Evolutionary conservation across 2,329 filamentous ascomycete species (phyloP).

Genomic region (Lachnellula suecica): DNA sequence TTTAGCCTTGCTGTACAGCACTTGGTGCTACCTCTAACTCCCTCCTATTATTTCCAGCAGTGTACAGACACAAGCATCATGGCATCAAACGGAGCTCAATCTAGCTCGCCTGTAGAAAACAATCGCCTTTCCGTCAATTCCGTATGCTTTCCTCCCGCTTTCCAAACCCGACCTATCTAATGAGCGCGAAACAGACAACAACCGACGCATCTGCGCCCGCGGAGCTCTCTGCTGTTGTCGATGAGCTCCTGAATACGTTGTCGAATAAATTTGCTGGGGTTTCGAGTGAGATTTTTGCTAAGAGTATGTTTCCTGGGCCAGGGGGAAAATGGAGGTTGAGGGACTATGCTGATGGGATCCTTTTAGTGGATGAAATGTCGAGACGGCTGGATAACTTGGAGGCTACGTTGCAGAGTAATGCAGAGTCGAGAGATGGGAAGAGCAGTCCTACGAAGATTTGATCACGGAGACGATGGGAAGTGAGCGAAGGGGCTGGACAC

Average conservation of each 20-base stretch:
- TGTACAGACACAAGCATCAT: neutral
- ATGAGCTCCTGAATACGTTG: slow-evolving; percentile 81
- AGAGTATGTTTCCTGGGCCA: slow-evolving; percentile 57
- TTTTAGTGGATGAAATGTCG: slow-evolving; percentile 89
- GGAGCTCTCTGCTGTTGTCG: slow-evolving; percentile 58
- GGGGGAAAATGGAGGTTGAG: neutral
- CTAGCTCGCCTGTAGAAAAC: neutral
- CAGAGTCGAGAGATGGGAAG: slow-evolving; percentile 22
- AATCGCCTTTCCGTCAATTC: neutral
- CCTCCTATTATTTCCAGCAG: neutral
- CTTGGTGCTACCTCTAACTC: neutral
- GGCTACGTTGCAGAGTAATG: slow-evolving; percentile 26
- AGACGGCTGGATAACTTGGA: slow-evolving; percentile 78
- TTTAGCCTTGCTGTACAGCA: neutral
- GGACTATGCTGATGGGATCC: neutral
- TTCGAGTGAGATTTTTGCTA: slow-evolving; percentile 83
- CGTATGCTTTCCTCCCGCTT: neutral
- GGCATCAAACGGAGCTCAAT: neutral
- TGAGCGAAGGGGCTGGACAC: neutral
- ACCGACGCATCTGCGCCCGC: slow-evolving; percentile 28
- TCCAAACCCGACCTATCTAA: neutral
- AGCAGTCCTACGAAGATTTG: slow-evolving; percentile 26
- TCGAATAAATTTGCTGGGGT: slow-evolving; percentile 83
- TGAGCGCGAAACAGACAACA: slow-evolving; percentile 10
- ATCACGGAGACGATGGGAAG: neutral